Percentiles rank a stretch among this genome's conserved stretches.
Evolutionary conservation across 2,329 filamentous ascomycete genomes (phyloP).

Genomic region (Botrytis squamosa): DNA sequence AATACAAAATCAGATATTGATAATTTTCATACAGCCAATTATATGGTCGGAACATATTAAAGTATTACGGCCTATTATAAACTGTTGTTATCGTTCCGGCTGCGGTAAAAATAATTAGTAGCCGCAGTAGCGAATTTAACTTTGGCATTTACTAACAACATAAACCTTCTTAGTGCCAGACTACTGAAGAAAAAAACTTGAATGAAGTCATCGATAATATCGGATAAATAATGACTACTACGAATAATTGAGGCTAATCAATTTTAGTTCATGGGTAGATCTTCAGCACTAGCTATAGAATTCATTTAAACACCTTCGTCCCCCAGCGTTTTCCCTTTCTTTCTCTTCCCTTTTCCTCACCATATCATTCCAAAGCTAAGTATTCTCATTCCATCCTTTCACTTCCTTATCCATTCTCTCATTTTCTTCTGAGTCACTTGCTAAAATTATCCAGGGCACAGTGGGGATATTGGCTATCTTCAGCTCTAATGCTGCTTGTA

Average conservation of each 20-base stretch:
- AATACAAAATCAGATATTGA: background rate
- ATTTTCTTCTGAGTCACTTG: background rate
- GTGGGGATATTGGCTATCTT: background rate
- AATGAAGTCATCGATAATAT: background rate
- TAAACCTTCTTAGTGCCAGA: background rate
- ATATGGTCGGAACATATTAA: accelerated
- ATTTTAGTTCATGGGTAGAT: background rate
- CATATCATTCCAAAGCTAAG: background rate
- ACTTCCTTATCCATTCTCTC: background rate
- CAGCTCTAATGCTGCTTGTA: background rate
- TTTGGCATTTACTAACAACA: background rate
- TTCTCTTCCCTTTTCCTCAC: background rate
- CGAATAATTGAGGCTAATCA: background rate
- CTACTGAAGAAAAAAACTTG: background rate
- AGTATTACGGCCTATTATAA: background rate
- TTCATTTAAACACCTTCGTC: background rate
- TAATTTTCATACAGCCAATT: background rate
- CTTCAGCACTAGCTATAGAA: background rate
- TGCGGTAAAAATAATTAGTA: background rate
- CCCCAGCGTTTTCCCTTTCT: background rate
- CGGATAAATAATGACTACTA: background rate
- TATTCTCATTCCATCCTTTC: background rate
- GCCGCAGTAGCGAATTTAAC: background rate
- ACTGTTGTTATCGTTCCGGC: background rate
- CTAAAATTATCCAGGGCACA: background rate